Conservation (phyloP, 2,329 filamentous ascomycete species). For the Elsinoe perseae region DNA sequence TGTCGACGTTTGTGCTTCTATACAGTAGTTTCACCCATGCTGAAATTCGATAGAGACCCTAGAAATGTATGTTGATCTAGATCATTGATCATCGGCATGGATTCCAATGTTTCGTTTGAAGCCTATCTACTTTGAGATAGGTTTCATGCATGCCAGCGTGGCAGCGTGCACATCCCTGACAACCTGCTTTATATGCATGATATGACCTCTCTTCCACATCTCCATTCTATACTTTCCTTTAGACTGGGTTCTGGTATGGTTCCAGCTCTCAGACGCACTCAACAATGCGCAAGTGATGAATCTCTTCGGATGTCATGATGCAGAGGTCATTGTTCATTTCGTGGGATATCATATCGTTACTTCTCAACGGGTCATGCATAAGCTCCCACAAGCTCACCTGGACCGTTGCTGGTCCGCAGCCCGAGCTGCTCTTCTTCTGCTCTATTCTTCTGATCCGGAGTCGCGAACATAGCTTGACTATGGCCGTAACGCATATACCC, state of each 20-base stretch:
- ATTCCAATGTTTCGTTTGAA: background rate
- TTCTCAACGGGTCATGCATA: background rate
- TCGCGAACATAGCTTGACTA: background rate
- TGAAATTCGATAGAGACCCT: background rate
- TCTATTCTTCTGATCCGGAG: conserved; percentile 15
- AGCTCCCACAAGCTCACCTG: background rate
- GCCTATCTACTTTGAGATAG: conserved; percentile 11
- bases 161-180: background rate
- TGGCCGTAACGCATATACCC: background rate
- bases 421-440: conserved; percentile 22
- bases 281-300: too few species aligned
- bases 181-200: background rate
- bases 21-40: background rate
- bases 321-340: background rate
- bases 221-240: background rate
- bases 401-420: conserved; percentile 34
- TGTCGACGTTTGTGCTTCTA: background rate
- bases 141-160: conserved; percentile 12
- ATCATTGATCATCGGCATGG: background rate
- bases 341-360: conserved; percentile 6
- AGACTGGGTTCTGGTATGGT: background rate
- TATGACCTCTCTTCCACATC: background rate
- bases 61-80: background rate
- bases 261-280: too few species aligned
- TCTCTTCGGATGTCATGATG: background rate